Percentiles rank a stretch among this genome's conserved stretches.
These are phyloP conservation scores for Myriosclerotinia curreyana DNA, from an alignment of 2,329 filamentous ascomycete species.

Conservation along the genomic window DNA sequence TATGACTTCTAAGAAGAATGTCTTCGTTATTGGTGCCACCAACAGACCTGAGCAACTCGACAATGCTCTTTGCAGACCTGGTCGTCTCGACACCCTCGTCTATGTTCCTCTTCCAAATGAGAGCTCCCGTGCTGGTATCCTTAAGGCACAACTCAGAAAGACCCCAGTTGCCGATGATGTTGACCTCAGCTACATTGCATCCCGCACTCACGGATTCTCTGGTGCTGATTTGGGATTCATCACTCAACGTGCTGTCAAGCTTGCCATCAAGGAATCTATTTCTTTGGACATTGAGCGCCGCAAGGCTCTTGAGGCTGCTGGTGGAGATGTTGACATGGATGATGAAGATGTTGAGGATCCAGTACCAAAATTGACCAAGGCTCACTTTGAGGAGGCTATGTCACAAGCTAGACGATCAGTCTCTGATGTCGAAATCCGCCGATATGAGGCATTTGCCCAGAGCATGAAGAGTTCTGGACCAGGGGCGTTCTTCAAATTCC, in stretches of 20 bases:
- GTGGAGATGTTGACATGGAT: conserved; percentile 78
- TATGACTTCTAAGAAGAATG: conserved; percentile 99
- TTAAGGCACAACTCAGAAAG: conserved; percentile 96
- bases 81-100: conserved; percentile 96
- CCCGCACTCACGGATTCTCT: conserved; percentile 97
- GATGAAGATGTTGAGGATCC: conserved; percentile 83
- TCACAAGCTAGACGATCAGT: conserved; percentile 89
- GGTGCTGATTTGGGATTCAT: conserved; percentile 99
- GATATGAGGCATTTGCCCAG: conserved; percentile 97
- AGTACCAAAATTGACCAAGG: conserved; percentile 91
- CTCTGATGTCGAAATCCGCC: conserved; percentile 92
- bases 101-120: conserved; percentile 97
- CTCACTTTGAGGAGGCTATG: conserved; percentile 99
- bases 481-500: conserved; percentile 98
- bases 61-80: conserved; percentile 94
- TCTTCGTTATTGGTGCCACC: conserved; percentile 98
- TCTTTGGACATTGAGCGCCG: conserved; percentile 80
- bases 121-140: conserved; percentile 80
- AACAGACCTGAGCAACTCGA: conserved; percentile 99
- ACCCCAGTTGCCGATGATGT: conserved; percentile 87
- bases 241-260: conserved; percentile 97
- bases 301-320: conserved; percentile 84
- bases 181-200: conserved; percentile 86
- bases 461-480: conserved; percentile 98
- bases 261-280: conserved; percentile 98